Percentiles rank a stretch among this genome's conserved stretches.
Conservation (phyloP, 352 stramenopile genomes). For the Globisporangium ultimum region DNA sequence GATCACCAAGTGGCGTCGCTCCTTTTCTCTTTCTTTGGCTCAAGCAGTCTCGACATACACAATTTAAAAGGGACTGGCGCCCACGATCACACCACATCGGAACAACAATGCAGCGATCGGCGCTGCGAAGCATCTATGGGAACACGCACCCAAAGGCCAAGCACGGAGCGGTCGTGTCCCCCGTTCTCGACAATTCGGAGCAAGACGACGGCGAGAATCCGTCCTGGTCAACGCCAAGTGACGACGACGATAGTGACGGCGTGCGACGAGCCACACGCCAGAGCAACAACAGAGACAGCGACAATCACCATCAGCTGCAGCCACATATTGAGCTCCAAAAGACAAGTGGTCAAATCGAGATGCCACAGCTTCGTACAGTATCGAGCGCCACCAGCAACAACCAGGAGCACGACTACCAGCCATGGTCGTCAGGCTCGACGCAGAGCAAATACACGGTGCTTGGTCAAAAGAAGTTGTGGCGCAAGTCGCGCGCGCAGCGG, state of each 20-base stretch:
- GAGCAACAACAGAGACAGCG: constrained; percentile 11
- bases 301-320: constrained; percentile 12
- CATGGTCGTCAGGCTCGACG: constrained; percentile 1
- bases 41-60: neutral
- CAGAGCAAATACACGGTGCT: constrained; percentile 44
- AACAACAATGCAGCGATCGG: constrained; percentile 31
- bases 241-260: constrained; percentile 6
- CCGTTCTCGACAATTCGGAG: constrained; percentile 39
- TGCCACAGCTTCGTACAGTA: constrained; percentile 1
- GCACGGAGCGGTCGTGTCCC: constrained; percentile 46
- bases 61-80: no score
- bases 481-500: constrained; percentile 36
- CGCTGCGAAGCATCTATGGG: constrained; percentile 40
- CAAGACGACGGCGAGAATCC: constrained; percentile 20
- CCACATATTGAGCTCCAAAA: constrained; percentile 6
- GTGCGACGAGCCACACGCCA: neutral
- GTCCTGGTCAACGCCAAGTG: constrained; percentile 1
- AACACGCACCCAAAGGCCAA: constrained; percentile 35
- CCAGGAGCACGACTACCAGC: constrained; percentile 26
- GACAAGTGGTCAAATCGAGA: constrained; percentile 12
- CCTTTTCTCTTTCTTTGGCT: neutral
- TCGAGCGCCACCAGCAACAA: constrained; percentile 16
- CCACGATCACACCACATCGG: no score
- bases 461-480: constrained; percentile 65
- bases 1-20: neutral